Evolutionary conservation across 176 grass and related monocot species (phyloP).

Genomic region (Eleusine indica): DNA sequence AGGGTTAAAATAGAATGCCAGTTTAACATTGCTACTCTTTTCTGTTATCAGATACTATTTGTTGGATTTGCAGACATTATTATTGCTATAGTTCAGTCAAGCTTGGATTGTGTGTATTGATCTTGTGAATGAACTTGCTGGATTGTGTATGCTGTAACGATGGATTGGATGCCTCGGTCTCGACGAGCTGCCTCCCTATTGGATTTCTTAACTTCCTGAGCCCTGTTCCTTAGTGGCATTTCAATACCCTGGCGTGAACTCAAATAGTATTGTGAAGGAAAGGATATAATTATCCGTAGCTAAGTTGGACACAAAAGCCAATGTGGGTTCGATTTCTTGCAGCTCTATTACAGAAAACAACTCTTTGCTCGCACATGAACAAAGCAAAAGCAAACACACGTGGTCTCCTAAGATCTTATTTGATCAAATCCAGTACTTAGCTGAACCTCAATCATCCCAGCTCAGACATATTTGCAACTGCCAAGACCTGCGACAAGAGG

Average conservation of each 20-base stretch:
- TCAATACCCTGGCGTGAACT: background rate
- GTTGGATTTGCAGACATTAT: slow-evolving; percentile 5
- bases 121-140: background rate
- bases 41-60: background rate
- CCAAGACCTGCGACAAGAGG: slow-evolving; percentile 44
- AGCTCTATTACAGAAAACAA: slow-evolving; percentile 17
- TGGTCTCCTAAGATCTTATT: slow-evolving; percentile 23
- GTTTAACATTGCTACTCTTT: background rate
- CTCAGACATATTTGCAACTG: slow-evolving; percentile 48
- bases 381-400: background rate
- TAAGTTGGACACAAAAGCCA: background rate
- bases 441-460: background rate
- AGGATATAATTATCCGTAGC: background rate
- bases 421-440: background rate
- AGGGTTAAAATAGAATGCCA: slow-evolving; percentile 1
- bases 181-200: background rate
- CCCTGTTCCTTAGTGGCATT: background rate
- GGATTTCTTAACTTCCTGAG: background rate
- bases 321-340: background rate
- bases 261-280: background rate
- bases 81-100: background rate
- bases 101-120: background rate
- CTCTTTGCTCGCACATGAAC: background rate
- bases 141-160: background rate
- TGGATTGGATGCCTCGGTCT: background rate